phyloP scores from a whole-genome alignment of 2,329 filamentous ascomycete genomes.

The Mycogone perniciosa region DNA sequence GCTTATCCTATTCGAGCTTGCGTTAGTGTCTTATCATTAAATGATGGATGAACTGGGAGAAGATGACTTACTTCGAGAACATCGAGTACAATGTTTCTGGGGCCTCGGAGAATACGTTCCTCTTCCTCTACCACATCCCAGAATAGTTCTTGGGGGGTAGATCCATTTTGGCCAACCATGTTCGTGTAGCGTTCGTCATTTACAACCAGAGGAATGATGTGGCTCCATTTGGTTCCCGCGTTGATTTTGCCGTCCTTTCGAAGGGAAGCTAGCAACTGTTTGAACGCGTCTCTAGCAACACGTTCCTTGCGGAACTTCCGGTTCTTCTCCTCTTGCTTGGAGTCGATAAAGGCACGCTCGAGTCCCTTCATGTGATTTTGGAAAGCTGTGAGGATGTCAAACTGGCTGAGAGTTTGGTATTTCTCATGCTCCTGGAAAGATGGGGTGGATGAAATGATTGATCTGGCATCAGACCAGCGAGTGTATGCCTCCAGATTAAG shows the following conservation, averaged over 20 bases:
- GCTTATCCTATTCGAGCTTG: constrained; percentile 61
- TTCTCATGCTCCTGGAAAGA: constrained; percentile 76
- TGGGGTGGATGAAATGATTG: constrained; percentile 69
- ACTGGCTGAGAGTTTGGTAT: constrained; percentile 78
- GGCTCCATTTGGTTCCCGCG: constrained; percentile 83
- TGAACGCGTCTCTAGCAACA: constrained; percentile 77
- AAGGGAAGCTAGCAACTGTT: constrained; percentile 67
- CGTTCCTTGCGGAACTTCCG: constrained; percentile 75
- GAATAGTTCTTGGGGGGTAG: constrained; percentile 83
- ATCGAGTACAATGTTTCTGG: constrained; percentile 78
- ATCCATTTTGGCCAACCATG: constrained; percentile 79
- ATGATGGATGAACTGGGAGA: neutral
- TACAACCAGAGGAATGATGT: constrained; percentile 67
- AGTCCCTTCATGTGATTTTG: constrained; percentile 91
- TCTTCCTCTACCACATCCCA: constrained; percentile 95
- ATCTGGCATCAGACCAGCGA: constrained; percentile 85
- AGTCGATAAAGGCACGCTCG: constrained; percentile 86
- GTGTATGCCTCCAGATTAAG: constrained; percentile 89
- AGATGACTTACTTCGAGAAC: constrained; percentile 68
- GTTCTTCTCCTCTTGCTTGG: constrained; percentile 80
- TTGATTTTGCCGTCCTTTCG: constrained; percentile 74
- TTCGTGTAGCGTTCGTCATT: constrained; percentile 76
- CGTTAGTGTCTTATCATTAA: constrained; percentile 10
- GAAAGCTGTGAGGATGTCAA: constrained; percentile 87
- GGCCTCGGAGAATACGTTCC: constrained; percentile 74